A percentile compares a stretch with the other conserved stretches of the same genome.
These are phyloP conservation scores for Puccinia polysora DNA, from an alignment of 1,284 basidiomycete species.

Conservation along the genomic window DNA sequence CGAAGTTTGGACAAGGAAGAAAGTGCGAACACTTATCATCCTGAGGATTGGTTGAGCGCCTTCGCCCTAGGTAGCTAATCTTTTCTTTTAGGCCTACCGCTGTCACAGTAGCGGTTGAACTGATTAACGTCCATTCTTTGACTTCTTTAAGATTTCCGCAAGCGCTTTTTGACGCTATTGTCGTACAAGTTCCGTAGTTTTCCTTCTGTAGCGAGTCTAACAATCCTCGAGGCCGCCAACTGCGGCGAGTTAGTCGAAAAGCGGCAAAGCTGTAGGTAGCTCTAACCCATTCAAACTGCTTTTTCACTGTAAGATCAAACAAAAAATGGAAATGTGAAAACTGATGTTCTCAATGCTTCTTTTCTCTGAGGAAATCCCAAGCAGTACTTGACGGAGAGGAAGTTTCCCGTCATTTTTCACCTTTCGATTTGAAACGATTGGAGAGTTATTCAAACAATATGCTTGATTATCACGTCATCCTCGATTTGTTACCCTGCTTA, in stretches of 20 bases:
- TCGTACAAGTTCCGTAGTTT: conserved; percentile 95
- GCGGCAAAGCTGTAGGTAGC: conserved; percentile 10
- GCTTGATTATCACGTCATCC: conserved; percentile 91
- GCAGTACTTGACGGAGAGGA: conserved; percentile 58
- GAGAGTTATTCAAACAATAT: conserved; percentile 93
- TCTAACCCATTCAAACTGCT: background rate
- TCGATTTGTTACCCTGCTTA: conserved; percentile 81
- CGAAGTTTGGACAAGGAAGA: conserved; percentile 62
- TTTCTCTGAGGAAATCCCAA: background rate
- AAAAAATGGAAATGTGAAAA: background rate
- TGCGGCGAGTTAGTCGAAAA: conserved; percentile 56
- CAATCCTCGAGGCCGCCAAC: conserved; percentile 78
- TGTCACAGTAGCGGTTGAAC: background rate
- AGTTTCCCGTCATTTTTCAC: conserved; percentile 69
- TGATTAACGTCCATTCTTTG: background rate
- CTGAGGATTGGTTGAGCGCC: conserved; percentile 72
- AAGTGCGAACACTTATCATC: conserved; percentile 55
- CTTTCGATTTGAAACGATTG: conserved; percentile 92
- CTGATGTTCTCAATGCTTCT: background rate
- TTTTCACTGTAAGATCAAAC: background rate
- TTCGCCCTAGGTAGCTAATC: conserved; percentile 71
- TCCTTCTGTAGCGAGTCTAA: conserved; percentile 76
- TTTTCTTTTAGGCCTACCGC: background rate
- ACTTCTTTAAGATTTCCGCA: conserved; percentile 69
- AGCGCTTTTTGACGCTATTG: conserved; percentile 79